Evolutionary conservation across 2,329 filamentous ascomycete species (phyloP).

Genomic region (Cladosporium sp.): DNA sequence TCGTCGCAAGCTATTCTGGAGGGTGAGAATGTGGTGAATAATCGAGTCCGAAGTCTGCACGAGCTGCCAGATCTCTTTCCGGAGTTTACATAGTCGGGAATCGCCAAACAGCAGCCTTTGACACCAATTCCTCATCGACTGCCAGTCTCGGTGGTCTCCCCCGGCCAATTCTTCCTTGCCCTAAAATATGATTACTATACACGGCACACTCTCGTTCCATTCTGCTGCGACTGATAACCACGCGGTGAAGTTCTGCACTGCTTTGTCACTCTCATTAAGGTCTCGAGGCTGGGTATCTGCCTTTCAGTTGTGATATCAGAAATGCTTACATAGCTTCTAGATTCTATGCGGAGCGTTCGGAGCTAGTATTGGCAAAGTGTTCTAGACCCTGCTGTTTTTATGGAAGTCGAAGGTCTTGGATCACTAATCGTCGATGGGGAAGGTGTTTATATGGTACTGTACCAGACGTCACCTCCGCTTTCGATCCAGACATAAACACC

Average conservation of each 20-base stretch:
- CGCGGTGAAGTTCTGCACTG: neutral
- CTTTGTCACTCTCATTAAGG: neutral
- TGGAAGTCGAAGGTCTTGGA: neutral
- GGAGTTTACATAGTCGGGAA: neutral
- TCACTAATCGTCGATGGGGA: neutral
- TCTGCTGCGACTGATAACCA: neutral
- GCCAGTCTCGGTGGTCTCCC: neutral
- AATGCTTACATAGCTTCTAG: neutral
- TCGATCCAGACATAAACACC: no score
- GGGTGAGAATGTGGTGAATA: neutral
- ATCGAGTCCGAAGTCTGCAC: neutral
- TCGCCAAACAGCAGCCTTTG: no score
- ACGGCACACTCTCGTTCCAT: neutral
- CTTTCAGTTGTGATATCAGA: neutral
- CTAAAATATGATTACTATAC: neutral
- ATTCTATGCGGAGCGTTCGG: neutral
- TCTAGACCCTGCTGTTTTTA: neutral
- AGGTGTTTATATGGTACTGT: neutral
- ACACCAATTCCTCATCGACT: no score
- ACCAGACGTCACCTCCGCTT: neutral
- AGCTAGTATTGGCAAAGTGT: neutral
- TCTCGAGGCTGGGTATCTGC: neutral
- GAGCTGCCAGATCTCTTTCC: neutral
- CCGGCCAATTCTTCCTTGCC: neutral
- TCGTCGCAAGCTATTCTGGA: neutral